A percentile compares a stretch with the other conserved stretches of the same genome.
Evolutionary conservation across 805 yeast genomes (phyloP).

Genomic region (Candida adriatica): DNA sequence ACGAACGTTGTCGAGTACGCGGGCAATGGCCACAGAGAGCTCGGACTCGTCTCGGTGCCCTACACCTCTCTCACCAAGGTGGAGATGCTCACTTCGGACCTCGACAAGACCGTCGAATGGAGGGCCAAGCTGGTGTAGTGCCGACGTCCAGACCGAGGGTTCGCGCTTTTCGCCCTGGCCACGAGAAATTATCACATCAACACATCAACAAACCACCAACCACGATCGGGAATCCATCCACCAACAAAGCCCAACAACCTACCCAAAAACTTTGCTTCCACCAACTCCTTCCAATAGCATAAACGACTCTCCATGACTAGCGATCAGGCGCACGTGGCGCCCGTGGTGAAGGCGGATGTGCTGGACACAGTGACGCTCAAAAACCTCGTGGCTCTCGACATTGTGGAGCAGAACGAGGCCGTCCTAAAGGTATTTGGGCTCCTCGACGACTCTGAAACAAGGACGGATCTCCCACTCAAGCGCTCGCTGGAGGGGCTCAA

Average conservation of each 20-base stretch:
- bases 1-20: constrained; percentile 16
- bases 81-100: constrained; percentile 14
- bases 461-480: constrained; percentile 2
- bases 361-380: constrained; percentile 22
- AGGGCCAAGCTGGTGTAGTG: constrained; percentile 9
- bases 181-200: too few species aligned
- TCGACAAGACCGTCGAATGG: constrained; percentile 15
- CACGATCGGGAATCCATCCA: too few species aligned
- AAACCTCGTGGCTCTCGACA: constrained; percentile 21
- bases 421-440: constrained; percentile 17
- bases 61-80: constrained; percentile 9
- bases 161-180: too few species aligned
- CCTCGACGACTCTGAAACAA: constrained; percentile 13
- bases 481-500: constrained; percentile 8
- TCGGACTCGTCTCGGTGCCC: constrained; percentile 24
- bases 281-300: too few species aligned
- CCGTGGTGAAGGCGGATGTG: constrained; percentile 9
- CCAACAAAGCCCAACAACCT: too few species aligned
- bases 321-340: constrained; percentile 16
- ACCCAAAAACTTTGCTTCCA: too few species aligned
- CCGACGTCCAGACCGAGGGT: too few species aligned
- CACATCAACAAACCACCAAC: too few species aligned
- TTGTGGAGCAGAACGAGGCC: constrained; percentile 21
- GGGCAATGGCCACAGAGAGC: constrained; percentile 3
- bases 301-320: too few species aligned